Conservation (phyloP, 73 alveolate species). For the Symbiodinium pilosum region DNA sequence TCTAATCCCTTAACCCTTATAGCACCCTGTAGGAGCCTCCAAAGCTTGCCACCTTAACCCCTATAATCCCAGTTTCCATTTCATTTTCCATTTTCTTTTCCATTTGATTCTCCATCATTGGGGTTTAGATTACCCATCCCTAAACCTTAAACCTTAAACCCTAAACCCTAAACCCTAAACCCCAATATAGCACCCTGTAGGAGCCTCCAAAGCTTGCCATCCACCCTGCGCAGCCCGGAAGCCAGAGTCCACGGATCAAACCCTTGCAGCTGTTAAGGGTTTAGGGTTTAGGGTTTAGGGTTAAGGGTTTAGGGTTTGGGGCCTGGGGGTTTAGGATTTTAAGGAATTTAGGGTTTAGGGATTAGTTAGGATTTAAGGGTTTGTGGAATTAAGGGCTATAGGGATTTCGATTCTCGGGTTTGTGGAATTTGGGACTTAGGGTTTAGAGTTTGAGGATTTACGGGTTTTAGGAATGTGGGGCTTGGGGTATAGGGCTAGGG, state of each 20-base stretch:
- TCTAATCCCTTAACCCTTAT: neutral
- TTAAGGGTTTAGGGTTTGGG: neutral
- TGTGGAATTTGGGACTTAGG: neutral
- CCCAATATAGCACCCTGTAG: neutral
- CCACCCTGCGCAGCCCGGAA: slow-evolving; percentile 88
- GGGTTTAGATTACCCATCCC: too few species aligned
- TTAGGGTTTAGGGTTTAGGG: slow-evolving; percentile 4
- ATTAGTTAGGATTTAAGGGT: neutral
- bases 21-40: slow-evolving; percentile 14
- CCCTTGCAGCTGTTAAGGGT: slow-evolving; percentile 2
- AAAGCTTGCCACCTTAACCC: slow-evolving; percentile 82
- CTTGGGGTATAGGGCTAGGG: neutral
- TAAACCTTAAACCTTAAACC: neutral
- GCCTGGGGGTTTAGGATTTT: neutral
- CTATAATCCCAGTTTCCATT: too few species aligned
- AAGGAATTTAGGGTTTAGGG: neutral
- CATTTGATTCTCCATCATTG: too few species aligned
- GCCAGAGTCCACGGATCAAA: slow-evolving; percentile 74
- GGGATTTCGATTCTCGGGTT: neutral
- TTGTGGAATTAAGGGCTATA: neutral
- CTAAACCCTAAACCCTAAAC: neutral
- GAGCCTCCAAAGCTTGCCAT: slow-evolving; percentile 83
- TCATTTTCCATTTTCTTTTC: too few species aligned
- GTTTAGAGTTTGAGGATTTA: neutral
- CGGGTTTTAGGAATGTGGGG: neutral